Evolutionary conservation across 2,329 filamentous ascomycete species (phyloP), one percentile per base, ranked within the genome.

Genomic region (Colletotrichum horii): DNA sequence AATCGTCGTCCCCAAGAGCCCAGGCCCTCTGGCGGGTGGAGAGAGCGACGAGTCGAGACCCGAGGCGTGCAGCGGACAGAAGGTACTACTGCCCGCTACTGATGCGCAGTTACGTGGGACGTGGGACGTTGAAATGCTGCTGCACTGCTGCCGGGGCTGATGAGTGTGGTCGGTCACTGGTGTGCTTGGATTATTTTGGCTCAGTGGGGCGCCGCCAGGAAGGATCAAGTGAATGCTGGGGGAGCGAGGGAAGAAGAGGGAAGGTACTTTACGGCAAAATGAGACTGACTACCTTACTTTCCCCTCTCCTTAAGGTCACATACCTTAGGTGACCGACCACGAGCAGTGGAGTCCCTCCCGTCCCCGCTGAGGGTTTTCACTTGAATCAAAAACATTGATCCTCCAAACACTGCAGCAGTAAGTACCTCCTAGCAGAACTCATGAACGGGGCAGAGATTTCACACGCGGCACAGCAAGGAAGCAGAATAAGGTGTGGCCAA

Each of bases 71-170:
- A 73, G 64, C 70, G 43, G 64, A 28, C 70, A 62, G 26, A 60
- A 36, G 52, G 34, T 75, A 34, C 64, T 75, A 73, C 58, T 68
- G 64, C 43, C 58, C 73, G 58, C 64, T 75, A 73, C 58, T 73
- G 64, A 43, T 75, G 73, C 73, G 64, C 70, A 73, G 73, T 73
- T 73, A 73, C 73, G 62, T 62, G 56, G 38, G 61, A 75, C 69
- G 73, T 75, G 73, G 69, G 62, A 72, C 69, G 66, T 74, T 34
- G 48, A n/a, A 19, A n/a, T 65, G 56, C 32, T 64, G 71, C 22
- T 56, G 65, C 26, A 52, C 43, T 9, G 43, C 43, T 48, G 43
- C 43, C n/a, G 43, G 43, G n/a, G 6, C 43, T 48, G 58, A 61
- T 61, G 58, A 28, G 56, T 1, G 16, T 36, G 30, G 30, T 62